These are phyloP conservation scores for Fusarium avenaceum DNA, from an alignment of 2,329 filamentous ascomycete genomes.

Conservation along the genomic window DNA sequence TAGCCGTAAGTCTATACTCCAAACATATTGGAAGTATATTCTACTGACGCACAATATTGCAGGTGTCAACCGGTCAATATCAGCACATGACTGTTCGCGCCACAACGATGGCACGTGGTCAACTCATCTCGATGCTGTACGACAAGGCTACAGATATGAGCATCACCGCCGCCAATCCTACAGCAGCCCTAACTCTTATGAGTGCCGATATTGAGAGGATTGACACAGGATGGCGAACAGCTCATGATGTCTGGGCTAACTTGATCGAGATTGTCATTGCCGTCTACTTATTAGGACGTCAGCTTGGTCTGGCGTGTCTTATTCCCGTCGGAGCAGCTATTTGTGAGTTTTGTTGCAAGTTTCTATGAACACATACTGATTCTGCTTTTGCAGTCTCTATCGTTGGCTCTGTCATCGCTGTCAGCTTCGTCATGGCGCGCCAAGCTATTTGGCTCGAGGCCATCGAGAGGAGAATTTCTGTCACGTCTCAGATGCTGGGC, in stretches of 20 bases:
- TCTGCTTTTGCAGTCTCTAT: constrained; percentile 30
- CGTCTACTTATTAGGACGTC: constrained; percentile 60
- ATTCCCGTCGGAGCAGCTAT: constrained; percentile 38
- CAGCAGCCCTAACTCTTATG: constrained; percentile 60
- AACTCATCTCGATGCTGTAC: constrained; percentile 49
- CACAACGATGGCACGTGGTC: constrained; percentile 50
- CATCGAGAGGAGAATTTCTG: constrained; percentile 48
- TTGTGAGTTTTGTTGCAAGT: constrained; percentile 12
- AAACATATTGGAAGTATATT: no score
- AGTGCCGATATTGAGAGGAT: constrained; percentile 60
- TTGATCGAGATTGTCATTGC: constrained; percentile 59
- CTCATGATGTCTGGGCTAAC: constrained; percentile 60
- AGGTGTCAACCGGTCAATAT: constrained; percentile 31
- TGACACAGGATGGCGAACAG: constrained; percentile 50
- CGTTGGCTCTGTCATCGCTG: constrained; percentile 43
- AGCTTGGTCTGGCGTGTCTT: constrained; percentile 45
- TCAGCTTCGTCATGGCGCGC: constrained; percentile 46
- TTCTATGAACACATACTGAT: not conserved
- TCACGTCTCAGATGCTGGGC: constrained; percentile 49
- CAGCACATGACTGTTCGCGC: constrained; percentile 47
- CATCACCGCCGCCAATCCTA: constrained; percentile 52
- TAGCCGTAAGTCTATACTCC: no score
- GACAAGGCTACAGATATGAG: constrained; percentile 48
- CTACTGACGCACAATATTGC: not conserved
- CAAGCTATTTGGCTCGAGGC: constrained; percentile 49